phyloP scores from a whole-genome alignment of 306 rosid genomes.

The Vicia faba region DNA sequence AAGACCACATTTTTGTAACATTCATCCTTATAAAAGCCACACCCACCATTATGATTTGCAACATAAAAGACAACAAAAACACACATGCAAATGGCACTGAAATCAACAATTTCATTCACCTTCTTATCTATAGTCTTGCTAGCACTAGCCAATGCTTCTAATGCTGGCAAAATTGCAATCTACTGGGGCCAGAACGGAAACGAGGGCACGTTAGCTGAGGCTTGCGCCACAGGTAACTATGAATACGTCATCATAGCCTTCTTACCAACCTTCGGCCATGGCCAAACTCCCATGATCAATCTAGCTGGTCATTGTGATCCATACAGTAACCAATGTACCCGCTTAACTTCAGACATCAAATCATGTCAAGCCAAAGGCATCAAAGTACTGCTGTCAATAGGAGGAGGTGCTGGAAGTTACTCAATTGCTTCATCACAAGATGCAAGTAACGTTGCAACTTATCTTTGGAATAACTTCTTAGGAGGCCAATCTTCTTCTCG shows the following conservation, averaged over 20 bases:
- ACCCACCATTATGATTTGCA: slow-evolving; percentile 11
- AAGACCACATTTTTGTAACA: not conserved
- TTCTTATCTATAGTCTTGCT: slow-evolving; percentile 29
- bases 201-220: slow-evolving; percentile 38
- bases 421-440: slow-evolving; percentile 40
- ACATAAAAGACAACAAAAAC: not conserved
- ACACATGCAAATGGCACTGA: slow-evolving; percentile 26
- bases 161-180: slow-evolving; percentile 41
- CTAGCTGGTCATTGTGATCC: slow-evolving; percentile 49
- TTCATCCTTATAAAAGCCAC: slow-evolving; percentile 36
- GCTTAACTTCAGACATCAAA: slow-evolving; percentile 35
- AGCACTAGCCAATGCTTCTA: slow-evolving; percentile 31
- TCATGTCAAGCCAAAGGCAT: slow-evolving; percentile 54
- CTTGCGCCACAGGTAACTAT: slow-evolving; percentile 44
- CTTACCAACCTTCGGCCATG: slow-evolving; percentile 45
- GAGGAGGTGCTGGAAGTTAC: slow-evolving; percentile 50
- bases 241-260: slow-evolving; percentile 44
- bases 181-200: slow-evolving; percentile 51
- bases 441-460: slow-evolving; percentile 37
- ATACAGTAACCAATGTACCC: slow-evolving; percentile 40
- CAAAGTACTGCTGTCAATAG: slow-evolving; percentile 48
- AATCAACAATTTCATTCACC: slow-evolving; percentile 26
- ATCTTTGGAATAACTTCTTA: slow-evolving; percentile 53
- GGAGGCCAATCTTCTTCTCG: slow-evolving; percentile 45
- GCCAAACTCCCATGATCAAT: slow-evolving; percentile 43